Conservation (phyloP, 75 land plant genomes). For the Gnetum montanum region DNA sequence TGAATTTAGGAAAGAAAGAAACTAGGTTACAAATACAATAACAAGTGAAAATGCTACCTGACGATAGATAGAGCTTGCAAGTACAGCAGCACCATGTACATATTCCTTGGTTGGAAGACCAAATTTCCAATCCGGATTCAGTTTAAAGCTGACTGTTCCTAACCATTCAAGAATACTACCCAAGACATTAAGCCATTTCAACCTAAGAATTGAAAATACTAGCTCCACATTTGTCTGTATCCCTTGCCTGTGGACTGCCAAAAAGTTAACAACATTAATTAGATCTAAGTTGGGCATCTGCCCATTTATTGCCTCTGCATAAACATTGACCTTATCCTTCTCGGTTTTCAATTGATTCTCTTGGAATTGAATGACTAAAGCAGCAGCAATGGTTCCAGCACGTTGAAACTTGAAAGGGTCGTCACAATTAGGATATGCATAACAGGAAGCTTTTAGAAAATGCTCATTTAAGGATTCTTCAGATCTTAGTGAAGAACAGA, state of each 20-base stretch:
- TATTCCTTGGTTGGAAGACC: conserved; percentile 59
- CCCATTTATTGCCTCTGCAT: conserved; percentile 89
- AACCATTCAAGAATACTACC: conserved; percentile 51
- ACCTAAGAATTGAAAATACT: conserved; percentile 32
- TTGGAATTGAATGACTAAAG: conserved; percentile 54
- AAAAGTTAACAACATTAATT: conserved; percentile 73
- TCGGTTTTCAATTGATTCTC: conserved; percentile 9
- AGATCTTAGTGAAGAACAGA: neutral
- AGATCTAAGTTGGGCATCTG: conserved; percentile 97
- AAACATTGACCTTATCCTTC: conserved; percentile 44
- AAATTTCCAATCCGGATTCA: conserved; percentile 70
- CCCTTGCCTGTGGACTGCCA: conserved; percentile 80
- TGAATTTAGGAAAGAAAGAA: neutral
- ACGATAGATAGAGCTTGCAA: conserved; percentile 63
- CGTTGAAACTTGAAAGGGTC: conserved; percentile 42
- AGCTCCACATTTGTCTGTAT: conserved; percentile 45
- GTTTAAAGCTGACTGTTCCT: conserved; percentile 33
- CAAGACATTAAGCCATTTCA: conserved; percentile 37
- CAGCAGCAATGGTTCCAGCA: conserved; percentile 94
- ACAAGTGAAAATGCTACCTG: conserved; percentile 38
- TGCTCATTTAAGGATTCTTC: neutral
- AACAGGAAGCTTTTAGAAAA: neutral
- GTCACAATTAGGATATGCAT: neutral
- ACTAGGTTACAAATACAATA: neutral
- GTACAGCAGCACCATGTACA: conserved; percentile 74